A percentile compares a stretch with the other conserved stretches of the same genome.
Evolutionary conservation across 1,284 basidiomycete species (phyloP).

Genomic region (Melampsora larici-populina): DNA sequence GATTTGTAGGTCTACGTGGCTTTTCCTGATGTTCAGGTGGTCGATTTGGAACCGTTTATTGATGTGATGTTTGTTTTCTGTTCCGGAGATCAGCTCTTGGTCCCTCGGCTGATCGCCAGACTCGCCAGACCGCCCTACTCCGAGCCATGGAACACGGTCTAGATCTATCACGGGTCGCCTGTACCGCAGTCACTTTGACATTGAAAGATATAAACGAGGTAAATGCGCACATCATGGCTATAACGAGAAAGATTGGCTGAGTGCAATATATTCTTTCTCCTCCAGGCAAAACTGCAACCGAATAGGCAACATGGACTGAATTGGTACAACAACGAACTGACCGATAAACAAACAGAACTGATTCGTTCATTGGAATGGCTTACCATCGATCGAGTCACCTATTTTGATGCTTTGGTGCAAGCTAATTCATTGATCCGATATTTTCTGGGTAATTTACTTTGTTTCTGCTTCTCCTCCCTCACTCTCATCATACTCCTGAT

Average conservation of each 20-base stretch:
- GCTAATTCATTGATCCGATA: conserved; percentile 79
- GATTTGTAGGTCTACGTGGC: conserved; percentile 56
- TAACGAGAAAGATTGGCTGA: background rate
- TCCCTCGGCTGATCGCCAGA: conserved; percentile 21
- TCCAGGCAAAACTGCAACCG: conserved; percentile 15
- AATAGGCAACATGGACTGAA: conserved; percentile 31
- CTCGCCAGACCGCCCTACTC: conserved; percentile 30
- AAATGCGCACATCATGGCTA: background rate
- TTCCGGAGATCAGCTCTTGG: conserved; percentile 25
- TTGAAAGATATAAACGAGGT: conserved; percentile 35
- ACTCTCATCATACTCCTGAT: conserved; percentile 16
- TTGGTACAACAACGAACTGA: conserved; percentile 31
- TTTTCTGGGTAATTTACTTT: conserved; percentile 65
- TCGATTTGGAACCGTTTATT: background rate
- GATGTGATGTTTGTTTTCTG: background rate
- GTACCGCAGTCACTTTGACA: conserved; percentile 40
- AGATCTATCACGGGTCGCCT: conserved; percentile 36
- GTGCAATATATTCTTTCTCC: background rate
- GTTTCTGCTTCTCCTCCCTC: background rate
- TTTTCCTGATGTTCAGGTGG: background rate
- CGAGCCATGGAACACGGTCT: conserved; percentile 37
- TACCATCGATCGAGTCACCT: conserved; percentile 66
- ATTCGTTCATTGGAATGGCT: conserved; percentile 93
- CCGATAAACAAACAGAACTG: conserved; percentile 57
- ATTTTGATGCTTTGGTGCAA: conserved; percentile 73